phyloP scores from a whole-genome alignment of 805 yeast species.

The Sugiyamaella chiloensis region DNA sequence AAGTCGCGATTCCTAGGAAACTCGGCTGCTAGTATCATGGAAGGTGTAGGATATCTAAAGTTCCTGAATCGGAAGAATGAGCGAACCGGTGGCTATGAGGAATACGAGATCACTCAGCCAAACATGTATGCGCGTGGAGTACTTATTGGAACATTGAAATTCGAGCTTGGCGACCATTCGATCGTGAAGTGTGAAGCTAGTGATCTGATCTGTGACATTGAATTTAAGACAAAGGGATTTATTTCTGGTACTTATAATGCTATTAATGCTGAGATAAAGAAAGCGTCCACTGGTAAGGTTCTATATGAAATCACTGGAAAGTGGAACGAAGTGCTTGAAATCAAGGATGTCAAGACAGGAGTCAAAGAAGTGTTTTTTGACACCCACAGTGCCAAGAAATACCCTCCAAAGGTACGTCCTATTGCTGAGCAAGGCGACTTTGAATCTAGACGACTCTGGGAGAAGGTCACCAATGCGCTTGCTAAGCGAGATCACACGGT shows the following conservation, averaged over 20 bases:
- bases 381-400: slow-evolving; percentile 50
- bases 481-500: slow-evolving; percentile 69
- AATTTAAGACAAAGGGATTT: slow-evolving; percentile 92
- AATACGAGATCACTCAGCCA: slow-evolving; percentile 87
- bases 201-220: slow-evolving; percentile 72
- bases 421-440: slow-evolving; percentile 71
- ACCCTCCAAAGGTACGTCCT: slow-evolving; percentile 72
- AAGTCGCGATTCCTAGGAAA: slow-evolving; percentile 88
- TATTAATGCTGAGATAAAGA: slow-evolving; percentile 69
- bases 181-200: slow-evolving; percentile 59
- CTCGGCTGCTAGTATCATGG: slow-evolving; percentile 97
- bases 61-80: slow-evolving; percentile 56
- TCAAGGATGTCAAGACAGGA: slow-evolving; percentile 51
- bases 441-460: slow-evolving; percentile 85
- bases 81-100: slow-evolving; percentile 49
- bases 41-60: slow-evolving; percentile 73
- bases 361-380: slow-evolving; percentile 56
- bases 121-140: slow-evolving; percentile 94
- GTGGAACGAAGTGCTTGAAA: slow-evolving; percentile 85
- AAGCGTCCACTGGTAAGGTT: slow-evolving; percentile 48
- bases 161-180: slow-evolving; percentile 92
- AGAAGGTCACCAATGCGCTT: slow-evolving; percentile 75
- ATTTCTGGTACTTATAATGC: slow-evolving; percentile 90
- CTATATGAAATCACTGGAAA: slow-evolving; percentile 76
- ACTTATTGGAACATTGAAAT: slow-evolving; percentile 81